Base-by-base conservation (phyloP, 1,139 yeast species). In the Yamadazyma taylorii region DNA sequence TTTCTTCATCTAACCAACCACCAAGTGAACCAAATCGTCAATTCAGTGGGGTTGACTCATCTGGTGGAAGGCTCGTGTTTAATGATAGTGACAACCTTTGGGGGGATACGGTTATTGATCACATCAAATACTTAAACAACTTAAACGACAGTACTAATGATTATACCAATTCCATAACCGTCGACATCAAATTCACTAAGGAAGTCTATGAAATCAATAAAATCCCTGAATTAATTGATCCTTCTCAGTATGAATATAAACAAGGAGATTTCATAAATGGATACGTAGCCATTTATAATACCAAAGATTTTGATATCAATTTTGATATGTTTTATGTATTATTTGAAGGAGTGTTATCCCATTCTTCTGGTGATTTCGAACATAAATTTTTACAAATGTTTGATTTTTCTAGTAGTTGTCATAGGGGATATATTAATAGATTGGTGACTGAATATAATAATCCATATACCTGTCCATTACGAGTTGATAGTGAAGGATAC, bases 231-330 rank as follows among this genome's bases (percentile, higher is more conserved):
- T 43, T 52, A 12, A 57, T 69, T 10, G 68, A 69, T 35, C 67
- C 70, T 3, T 55, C 59, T 37, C 41, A 53, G 17, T 56, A 47
- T 45, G 75, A 69, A 40, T 70, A 63, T 45, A 61, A 60, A 30
- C 71, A 63, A 40, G 75, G 75, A 8, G 74, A 69, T 45, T 58
- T 46, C 19, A 51, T 70, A 19, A 62, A 69, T 45, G 76, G 76
- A 1, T 65, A 59, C 43, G 53, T 66, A 5, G 37, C 49, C 8
- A 59, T 70, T 8, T 44, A 50, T 21, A 68, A 67, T 46, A 48
- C 44, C 4, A 52, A 63, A 6, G 40, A 47, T 3, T 39, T 48
- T 10, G 54, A 58, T 1, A 58, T 69, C 17, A 60, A 61, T 2
- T 70, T 69, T 46, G 71, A 66, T 34, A 66, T 68, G 72, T 64